Evolutionary conservation across 192 early-diverging fungal species (phyloP).

Genomic region (Geranomyces variabilis): DNA sequence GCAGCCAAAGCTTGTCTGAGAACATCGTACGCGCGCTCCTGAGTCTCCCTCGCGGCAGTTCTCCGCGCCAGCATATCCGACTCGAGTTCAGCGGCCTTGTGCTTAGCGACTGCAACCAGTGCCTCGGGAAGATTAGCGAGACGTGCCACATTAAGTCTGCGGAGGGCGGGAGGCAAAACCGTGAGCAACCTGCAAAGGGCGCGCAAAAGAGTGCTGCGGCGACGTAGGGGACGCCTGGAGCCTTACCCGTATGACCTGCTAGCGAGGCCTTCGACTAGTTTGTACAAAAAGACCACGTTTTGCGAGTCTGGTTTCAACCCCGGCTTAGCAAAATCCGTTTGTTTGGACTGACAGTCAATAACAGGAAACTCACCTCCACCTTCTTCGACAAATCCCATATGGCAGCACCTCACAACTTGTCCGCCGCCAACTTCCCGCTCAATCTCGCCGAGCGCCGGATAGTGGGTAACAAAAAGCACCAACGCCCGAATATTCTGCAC

Average conservation of each 20-base stretch:
- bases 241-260: constrained; percentile 68
- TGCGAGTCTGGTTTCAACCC: background rate
- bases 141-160: constrained; percentile 73
- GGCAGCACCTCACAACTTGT: constrained; percentile 24
- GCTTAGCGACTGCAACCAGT: constrained; percentile 55
- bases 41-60: too few species aligned
- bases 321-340: too few species aligned
- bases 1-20: too few species aligned
- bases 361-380: background rate
- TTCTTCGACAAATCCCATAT: constrained; percentile 47
- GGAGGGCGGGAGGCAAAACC: background rate
- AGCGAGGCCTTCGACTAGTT: constrained; percentile 64
- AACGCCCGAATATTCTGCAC: constrained; percentile 51
- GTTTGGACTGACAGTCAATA: too few species aligned
- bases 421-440: constrained; percentile 11
- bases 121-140: constrained; percentile 61
- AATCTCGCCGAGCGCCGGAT: constrained; percentile 46
- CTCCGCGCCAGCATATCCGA: background rate
- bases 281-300: constrained; percentile 65
- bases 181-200: too few species aligned
- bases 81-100: constrained; percentile 56
- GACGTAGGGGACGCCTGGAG: background rate
- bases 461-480: constrained; percentile 82
- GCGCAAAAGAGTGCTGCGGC: too few species aligned
- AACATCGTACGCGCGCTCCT: too few species aligned